Evolutionary conservation across 805 yeast genomes (phyloP).

Genomic region (Pichia paraexigua): DNA sequence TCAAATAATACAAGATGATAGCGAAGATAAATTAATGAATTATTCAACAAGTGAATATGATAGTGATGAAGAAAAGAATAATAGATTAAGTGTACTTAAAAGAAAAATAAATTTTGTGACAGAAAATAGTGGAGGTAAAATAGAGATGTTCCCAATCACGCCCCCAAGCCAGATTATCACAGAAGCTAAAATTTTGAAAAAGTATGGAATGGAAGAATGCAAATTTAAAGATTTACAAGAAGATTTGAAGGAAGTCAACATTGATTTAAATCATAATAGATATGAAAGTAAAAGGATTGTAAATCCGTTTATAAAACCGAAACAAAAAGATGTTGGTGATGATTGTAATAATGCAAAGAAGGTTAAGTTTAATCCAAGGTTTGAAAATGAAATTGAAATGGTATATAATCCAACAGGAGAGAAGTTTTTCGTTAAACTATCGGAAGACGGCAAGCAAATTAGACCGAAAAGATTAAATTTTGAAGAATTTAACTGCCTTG

Average conservation of each 20-base stretch:
- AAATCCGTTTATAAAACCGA: slow-evolving; percentile 25
- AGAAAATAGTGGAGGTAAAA: background rate
- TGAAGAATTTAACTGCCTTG: slow-evolving; percentile 1
- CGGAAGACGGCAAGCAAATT: slow-evolving; percentile 26
- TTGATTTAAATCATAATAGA: slow-evolving; percentile 5
- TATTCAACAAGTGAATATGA: slow-evolving; percentile 7
- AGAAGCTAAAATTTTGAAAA: slow-evolving; percentile 25
- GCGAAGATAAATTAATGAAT: slow-evolving; percentile 8
- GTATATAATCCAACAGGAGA: slow-evolving; percentile 37
- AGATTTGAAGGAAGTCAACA: slow-evolving; percentile 7
- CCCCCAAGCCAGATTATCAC: slow-evolving; percentile 32
- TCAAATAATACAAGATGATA: background rate
- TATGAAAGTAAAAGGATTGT: slow-evolving; percentile 3
- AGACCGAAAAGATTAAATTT: slow-evolving; percentile 34
- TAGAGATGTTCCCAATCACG: slow-evolving; percentile 22
- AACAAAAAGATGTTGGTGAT: slow-evolving; percentile 1
- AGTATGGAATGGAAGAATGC: slow-evolving; percentile 19
- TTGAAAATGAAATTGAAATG: slow-evolving; percentile 33
- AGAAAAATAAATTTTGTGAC: background rate
- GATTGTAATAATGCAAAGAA: too few relatives aligned
- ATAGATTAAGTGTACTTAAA: background rate
- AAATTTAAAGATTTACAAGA: slow-evolving; percentile 13
- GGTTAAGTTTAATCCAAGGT: slow-evolving; percentile 15
- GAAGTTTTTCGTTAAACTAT: slow-evolving; percentile 24
- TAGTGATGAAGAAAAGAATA: slow-evolving; percentile 4